Base-by-base conservation (phyloP, 306 rosid genomes). In the Quercus berberidifolia region DNA sequence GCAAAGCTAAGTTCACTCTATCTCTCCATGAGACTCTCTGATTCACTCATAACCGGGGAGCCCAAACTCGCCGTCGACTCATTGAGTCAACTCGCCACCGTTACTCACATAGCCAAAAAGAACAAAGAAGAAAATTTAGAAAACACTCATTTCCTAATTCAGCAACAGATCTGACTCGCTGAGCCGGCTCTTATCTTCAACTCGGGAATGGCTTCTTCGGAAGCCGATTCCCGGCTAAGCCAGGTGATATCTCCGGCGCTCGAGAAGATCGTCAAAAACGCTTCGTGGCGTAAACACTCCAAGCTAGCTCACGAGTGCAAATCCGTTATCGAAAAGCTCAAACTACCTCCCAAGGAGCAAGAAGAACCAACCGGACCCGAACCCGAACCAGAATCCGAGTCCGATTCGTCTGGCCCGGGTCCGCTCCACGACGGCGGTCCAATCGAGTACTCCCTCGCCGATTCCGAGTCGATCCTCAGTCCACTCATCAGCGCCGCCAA, bases 191-290 rank as follows among this genome's bases (percentile, higher is more conserved):
- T 79, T 89, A 85, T 46, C 72, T 74, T 75, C 72, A 77, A 73
- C 86, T 81, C 86, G 96, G 99, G 99, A 96, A 96, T 96, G 99
- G 98, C 99, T 96, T 93, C 98, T 81, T 75, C 91, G 96, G 99
- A 91, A 96, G 98, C 93, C 91, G 90, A 88, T 93, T 96, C 99
- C 98, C 99, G 99, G 77, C 89, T 96, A 81, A 89, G 88, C 83
- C 92, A 83, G 96, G 92, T 88, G 56, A 64, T 96, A 35, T 78
- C 89, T 28, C 99, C 99, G 60, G 94, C 99, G 73, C 96, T 96
- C 33, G 98, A 96, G 75, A 91, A 89, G 79, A 93, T 96, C 82
- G 58, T 93, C 57, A 96, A 91, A 80, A 93, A 93, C 85, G 97
- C 96, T 62, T 96, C 99, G 1, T 96, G 99, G 99, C 89, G 96